phyloP scores from a whole-genome alignment of 805 yeast genomes.

The Teunomyces panamensis region DNA sequence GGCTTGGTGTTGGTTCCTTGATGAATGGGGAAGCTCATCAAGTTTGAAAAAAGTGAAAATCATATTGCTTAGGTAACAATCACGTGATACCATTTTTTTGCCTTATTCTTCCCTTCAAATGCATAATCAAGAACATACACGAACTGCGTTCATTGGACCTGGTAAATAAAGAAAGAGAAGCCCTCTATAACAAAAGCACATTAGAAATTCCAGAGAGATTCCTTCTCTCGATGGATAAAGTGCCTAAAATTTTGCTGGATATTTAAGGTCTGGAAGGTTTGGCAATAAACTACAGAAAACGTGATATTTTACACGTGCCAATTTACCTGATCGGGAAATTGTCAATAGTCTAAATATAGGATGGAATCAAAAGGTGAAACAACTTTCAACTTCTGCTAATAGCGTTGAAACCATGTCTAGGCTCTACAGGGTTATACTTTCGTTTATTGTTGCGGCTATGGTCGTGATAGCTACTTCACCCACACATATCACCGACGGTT shows the following conservation, averaged over 20 bases:
- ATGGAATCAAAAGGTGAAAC: background rate
- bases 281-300: background rate
- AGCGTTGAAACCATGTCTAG: background rate
- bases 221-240: no score
- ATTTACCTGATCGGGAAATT: constrained; percentile 1
- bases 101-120: no score
- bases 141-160: no score
- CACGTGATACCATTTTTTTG: background rate
- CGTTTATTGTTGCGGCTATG: background rate
- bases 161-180: no score
- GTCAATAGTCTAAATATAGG: constrained; percentile 3
- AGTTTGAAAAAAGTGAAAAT: constrained; percentile 1
- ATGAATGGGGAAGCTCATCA: background rate
- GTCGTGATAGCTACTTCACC: background rate
- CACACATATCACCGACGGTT: background rate
- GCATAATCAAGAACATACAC: no score
- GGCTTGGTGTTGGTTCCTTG: constrained; percentile 4
- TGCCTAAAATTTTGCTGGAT: no score
- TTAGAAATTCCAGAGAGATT: no score
- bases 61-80: background rate
- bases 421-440: background rate
- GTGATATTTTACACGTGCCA: background rate
- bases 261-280: no score
- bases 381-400: background rate
- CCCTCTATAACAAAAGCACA: no score